phyloP scores from a whole-genome alignment of 306 rosid genomes.

The Arachis hypogaea region DNA sequence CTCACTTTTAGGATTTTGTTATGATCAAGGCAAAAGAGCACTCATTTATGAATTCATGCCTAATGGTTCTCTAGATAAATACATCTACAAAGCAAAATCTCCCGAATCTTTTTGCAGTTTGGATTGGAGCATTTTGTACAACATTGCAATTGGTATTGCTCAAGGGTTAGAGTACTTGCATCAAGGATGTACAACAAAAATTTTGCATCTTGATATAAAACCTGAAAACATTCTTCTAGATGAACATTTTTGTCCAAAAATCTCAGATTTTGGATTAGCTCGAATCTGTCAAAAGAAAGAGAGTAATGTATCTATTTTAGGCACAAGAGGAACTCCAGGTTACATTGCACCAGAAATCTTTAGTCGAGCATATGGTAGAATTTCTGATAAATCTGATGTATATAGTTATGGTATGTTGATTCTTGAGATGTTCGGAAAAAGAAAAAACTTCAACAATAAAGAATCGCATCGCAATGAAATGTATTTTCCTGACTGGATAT shows the following conservation, averaged over 20 bases:
- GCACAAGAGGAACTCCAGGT: not conserved
- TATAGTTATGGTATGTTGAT: not conserved
- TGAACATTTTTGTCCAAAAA: not conserved
- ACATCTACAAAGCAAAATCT: too few species aligned
- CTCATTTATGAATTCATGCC: too few species aligned
- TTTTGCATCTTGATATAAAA: not conserved
- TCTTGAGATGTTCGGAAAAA: slow-evolving; percentile 39
- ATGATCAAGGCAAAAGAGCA: too few species aligned
- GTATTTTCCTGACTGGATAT: slow-evolving; percentile 37
- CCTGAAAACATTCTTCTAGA: not conserved
- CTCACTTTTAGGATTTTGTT: too few species aligned
- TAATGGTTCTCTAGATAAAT: too few species aligned
- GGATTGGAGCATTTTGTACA: too few species aligned
- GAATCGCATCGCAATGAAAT: slow-evolving; percentile 30
- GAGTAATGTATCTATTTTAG: not conserved
- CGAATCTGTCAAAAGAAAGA: not conserved
- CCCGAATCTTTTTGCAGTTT: too few species aligned
- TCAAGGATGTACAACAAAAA: not conserved
- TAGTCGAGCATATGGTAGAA: not conserved
- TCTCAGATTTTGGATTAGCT: not conserved
- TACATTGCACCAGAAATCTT: not conserved
- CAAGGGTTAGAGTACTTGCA: not conserved
- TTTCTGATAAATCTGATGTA: not conserved
- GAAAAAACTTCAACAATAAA: slow-evolving; percentile 24
- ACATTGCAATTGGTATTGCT: too few species aligned